A percentile compares a stretch with the other conserved stretches of the same genome.
Conservation (phyloP, 2,329 filamentous ascomycete genomes). For the Trematosphaeria pertusa region DNA sequence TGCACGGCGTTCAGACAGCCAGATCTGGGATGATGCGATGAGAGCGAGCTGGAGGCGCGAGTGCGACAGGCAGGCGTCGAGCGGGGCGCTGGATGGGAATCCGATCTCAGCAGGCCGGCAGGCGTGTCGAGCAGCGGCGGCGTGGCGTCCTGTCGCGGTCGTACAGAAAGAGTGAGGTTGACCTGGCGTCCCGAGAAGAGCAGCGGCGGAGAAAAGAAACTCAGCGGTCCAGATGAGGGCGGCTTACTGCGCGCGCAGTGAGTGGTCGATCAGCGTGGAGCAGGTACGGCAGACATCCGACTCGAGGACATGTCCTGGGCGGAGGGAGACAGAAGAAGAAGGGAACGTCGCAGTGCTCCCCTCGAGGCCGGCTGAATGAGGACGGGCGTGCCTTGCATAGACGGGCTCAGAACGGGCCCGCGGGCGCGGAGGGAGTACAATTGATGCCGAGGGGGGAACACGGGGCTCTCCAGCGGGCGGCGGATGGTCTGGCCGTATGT, state of each 20-base stretch:
- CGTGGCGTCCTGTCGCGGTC: slow-evolving; percentile 29
- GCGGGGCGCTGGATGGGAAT: slow-evolving; percentile 18
- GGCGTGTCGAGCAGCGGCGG: slow-evolving; percentile 20
- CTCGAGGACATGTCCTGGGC: slow-evolving; percentile 30
- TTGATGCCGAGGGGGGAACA: slow-evolving; percentile 21
- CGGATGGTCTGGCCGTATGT: slow-evolving; percentile 38
- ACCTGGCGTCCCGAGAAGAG: slow-evolving; percentile 20
- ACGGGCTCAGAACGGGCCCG: slow-evolving; percentile 30
- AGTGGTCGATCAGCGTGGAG: background rate
- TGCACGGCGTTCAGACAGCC: slow-evolving; percentile 30
- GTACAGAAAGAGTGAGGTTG: slow-evolving; percentile 30
- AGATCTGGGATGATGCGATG: slow-evolving; percentile 28
- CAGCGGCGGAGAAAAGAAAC: slow-evolving; percentile 27
- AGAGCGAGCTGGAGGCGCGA: slow-evolving; percentile 8
- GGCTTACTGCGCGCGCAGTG: slow-evolving; percentile 3
- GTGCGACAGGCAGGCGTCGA: slow-evolving; percentile 31
- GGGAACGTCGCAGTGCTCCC: slow-evolving; percentile 29
- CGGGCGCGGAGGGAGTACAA: slow-evolving; percentile 30
- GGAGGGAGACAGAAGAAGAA: slow-evolving; percentile 14
- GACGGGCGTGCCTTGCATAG: slow-evolving; percentile 47
- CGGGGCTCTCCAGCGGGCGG: slow-evolving; percentile 30
- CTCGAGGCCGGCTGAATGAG: slow-evolving; percentile 33
- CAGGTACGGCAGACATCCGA: slow-evolving; percentile 21
- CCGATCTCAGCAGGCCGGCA: slow-evolving; percentile 7
- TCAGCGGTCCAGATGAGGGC: slow-evolving; percentile 6